phyloP scores from a whole-genome alignment of 148 eudicot species.

The Chenopodium berlandieri region DNA sequence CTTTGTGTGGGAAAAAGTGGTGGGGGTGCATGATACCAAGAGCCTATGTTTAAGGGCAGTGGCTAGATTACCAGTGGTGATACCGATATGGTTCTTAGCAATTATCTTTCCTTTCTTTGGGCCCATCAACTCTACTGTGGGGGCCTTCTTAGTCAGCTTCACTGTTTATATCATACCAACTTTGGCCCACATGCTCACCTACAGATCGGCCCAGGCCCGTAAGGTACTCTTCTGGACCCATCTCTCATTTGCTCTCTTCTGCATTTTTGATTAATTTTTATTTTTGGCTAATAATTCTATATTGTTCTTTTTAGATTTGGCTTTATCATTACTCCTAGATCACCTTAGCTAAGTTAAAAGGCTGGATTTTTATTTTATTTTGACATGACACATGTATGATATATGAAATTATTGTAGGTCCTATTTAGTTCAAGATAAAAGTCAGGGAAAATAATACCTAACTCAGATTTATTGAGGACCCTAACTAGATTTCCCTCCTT shows the following conservation, averaged over 20 bases:
- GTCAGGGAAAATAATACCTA: conserved; percentile 28
- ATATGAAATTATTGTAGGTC: conserved; percentile 14
- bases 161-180: conserved; percentile 69
- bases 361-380: not conserved
- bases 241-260: not conserved
- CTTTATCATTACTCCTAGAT: not conserved
- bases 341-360: not conserved
- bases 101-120: conserved; percentile 77
- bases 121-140: conserved; percentile 72
- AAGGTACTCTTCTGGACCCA: conserved; percentile 38
- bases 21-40: conserved; percentile 68
- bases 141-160: conserved; percentile 75
- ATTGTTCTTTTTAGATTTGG: conserved; percentile 15
- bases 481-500: conserved; percentile 20
- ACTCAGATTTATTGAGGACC: conserved; percentile 25
- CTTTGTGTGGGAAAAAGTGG: conserved; percentile 77
- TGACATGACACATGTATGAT: conserved; percentile 11
- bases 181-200: conserved; percentile 67
- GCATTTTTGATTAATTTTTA: not conserved
- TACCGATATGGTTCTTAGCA: conserved; percentile 77
- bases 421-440: not conserved
- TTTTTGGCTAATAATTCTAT: not conserved
- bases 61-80: conserved; percentile 61
- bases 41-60: conserved; percentile 65
- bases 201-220: conserved; percentile 55